phyloP scores from a whole-genome alignment of 768 basidiomycete species.

The Solioccasus polychromus region DNA sequence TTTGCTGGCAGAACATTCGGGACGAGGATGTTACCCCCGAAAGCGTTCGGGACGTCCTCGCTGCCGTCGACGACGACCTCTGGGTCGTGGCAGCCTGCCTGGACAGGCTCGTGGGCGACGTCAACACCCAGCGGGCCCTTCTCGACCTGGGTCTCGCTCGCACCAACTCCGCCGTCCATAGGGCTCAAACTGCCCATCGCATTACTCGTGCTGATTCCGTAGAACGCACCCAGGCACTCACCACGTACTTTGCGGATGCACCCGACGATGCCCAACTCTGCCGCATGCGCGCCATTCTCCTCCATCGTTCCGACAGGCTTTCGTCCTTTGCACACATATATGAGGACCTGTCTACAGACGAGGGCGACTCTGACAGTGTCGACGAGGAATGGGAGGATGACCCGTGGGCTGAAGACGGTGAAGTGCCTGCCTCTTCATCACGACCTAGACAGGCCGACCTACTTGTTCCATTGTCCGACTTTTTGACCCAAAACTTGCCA shows the following conservation, averaged over 20 bases:
- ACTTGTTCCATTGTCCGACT: constrained; percentile 56
- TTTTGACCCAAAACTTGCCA: constrained; percentile 59
- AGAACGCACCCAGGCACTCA: constrained; percentile 29
- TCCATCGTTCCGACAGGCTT: constrained; percentile 64
- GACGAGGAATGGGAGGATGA: constrained; percentile 51
- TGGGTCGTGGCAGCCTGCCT: constrained; percentile 77
- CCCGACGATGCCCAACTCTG: constrained; percentile 65
- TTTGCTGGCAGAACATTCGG: constrained; percentile 54
- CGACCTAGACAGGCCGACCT: constrained; percentile 29
- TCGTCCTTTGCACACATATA: constrained; percentile 70
- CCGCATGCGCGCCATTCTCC: constrained; percentile 61
- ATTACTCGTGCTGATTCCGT: constrained; percentile 18
- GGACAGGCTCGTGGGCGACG: constrained; percentile 63
- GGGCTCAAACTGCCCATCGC: constrained; percentile 40
- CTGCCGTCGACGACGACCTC: constrained; percentile 56
- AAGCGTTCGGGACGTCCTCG: constrained; percentile 46
- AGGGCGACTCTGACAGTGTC: constrained; percentile 29
- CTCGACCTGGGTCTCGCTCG: constrained; percentile 63
- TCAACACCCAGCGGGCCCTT: constrained; percentile 52
- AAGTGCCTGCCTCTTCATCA: constrained; percentile 23
- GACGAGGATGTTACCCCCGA: constrained; percentile 59
- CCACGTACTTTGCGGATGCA: constrained; percentile 53
- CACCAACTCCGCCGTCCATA: constrained; percentile 47
- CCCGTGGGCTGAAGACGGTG: constrained; percentile 61
- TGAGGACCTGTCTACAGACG: constrained; percentile 35